phyloP scores from a whole-genome alignment of 257 asterid species.

The Solanum habrochaites region DNA sequence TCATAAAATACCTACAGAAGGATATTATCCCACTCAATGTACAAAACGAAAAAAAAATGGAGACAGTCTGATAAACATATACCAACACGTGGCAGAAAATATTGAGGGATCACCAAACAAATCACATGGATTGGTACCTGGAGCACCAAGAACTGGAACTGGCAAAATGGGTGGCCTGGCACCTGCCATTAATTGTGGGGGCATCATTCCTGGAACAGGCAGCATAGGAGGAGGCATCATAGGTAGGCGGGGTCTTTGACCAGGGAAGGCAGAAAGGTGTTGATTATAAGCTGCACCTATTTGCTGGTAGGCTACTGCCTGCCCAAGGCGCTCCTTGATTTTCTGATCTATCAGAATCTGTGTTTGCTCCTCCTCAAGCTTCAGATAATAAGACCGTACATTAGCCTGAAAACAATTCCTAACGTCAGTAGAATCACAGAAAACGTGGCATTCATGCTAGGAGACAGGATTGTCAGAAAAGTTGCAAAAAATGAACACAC shows the following conservation, averaged over 20 bases:
- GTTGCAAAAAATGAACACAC: background rate
- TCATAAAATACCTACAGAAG: background rate
- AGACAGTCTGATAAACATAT: background rate
- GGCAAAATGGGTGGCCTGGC: constrained; percentile 37
- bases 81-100: background rate
- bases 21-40: background rate
- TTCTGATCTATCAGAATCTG: constrained; percentile 50
- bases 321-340: constrained; percentile 62
- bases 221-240: constrained; percentile 34
- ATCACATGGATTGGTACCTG: constrained; percentile 15
- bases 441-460: background rate
- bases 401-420: constrained; percentile 31
- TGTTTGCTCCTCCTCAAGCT: constrained; percentile 57
- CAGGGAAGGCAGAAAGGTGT: constrained; percentile 58
- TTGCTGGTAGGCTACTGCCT: constrained; percentile 40
- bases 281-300: constrained; percentile 55
- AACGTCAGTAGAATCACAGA: background rate
- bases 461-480: background rate
- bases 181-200: constrained; percentile 31
- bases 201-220: constrained; percentile 27
- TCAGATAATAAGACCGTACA: constrained; percentile 48
- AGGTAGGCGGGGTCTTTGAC: constrained; percentile 38
- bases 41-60: background rate
- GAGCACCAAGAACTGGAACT: constrained; percentile 27
- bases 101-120: background rate